phyloP scores from a whole-genome alignment of 1,284 basidiomycete species.

The Apiotrichum akiyoshidainum region DNA sequence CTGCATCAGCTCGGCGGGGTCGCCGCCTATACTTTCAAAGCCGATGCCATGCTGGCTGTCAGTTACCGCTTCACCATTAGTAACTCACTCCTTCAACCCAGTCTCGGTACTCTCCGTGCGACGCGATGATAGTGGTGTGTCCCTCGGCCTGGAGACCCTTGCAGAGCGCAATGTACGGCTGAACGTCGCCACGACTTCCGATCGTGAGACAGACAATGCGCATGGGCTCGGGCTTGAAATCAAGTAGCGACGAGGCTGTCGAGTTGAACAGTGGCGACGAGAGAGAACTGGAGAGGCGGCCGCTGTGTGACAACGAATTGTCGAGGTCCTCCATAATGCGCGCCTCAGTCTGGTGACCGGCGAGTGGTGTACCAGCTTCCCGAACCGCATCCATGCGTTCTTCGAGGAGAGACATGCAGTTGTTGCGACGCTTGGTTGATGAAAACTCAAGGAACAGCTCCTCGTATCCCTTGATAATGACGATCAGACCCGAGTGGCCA shows the following conservation, averaged over 20 bases:
- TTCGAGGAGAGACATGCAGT: conserved; percentile 71
- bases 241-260: conserved; percentile 85
- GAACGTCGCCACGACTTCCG: conserved; percentile 88
- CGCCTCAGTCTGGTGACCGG: not conserved
- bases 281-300: conserved; percentile 43
- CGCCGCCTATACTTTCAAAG: conserved; percentile 88
- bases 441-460: conserved; percentile 95
- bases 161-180: conserved; percentile 89
- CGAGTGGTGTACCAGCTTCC: conserved; percentile 19
- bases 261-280: conserved; percentile 75
- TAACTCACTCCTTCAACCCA: conserved; percentile 87
- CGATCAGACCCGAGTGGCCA: conserved; percentile 79
- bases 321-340: conserved; percentile 7
- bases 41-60: conserved; percentile 76
- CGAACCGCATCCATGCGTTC: conserved; percentile 68
- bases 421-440: conserved; percentile 69
- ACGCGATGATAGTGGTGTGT: conserved; percentile 41
- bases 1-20: conserved; percentile 91
- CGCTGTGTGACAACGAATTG: conserved; percentile 44
- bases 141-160: conserved; percentile 78
- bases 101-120: conserved; percentile 87
- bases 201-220: conserved; percentile 92
- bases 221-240: conserved; percentile 84
- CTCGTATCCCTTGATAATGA: conserved; percentile 92
- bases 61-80: not conserved